phyloP scores from a whole-genome alignment of 2,329 filamentous ascomycete genomes.

The Periconia digitata region DNA sequence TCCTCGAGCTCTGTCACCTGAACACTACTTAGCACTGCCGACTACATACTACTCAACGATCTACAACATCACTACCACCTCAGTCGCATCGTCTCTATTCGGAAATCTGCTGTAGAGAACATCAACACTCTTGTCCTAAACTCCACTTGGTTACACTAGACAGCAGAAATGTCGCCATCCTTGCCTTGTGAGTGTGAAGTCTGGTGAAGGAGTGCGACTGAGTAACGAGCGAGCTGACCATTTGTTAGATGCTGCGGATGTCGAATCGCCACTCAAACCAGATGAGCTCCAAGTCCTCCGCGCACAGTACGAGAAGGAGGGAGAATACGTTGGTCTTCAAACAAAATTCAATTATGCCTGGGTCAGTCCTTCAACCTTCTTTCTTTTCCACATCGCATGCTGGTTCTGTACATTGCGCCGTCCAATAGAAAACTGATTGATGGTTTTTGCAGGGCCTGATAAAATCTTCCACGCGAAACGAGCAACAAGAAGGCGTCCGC shows the following conservation, averaged over 20 bases:
- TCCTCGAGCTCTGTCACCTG: conserved; percentile 14
- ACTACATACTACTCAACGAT: neutral
- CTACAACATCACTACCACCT: neutral
- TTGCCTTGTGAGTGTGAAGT: conserved; percentile 35
- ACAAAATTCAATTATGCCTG: conserved; percentile 99
- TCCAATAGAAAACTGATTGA: too few species aligned
- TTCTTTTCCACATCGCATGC: too few species aligned
- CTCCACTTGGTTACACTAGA: too few species aligned
- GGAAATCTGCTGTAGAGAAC: too few species aligned
- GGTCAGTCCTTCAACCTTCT: conserved; percentile 57
- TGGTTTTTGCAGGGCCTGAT: conserved; percentile 77
- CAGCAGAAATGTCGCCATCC: conserved; percentile 40
- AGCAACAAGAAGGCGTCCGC: conserved; percentile 93
- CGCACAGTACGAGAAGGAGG: conserved; percentile 95
- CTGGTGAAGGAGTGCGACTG: neutral
- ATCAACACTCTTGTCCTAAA: too few species aligned
- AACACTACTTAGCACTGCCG: too few species aligned
- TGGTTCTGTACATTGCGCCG: too few species aligned
- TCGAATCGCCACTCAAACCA: conserved; percentile 90
- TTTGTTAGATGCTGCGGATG: conserved; percentile 85
- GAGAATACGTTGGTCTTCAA: conserved; percentile 93
- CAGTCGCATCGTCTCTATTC: too few species aligned
- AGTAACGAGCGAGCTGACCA: conserved; percentile 24
- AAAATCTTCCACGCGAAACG: conserved; percentile 79
- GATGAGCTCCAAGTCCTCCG: conserved; percentile 91